Evolutionary conservation across 2,329 filamentous ascomycete genomes (phyloP).

Genomic region (Colletotrichum acutatum): DNA sequence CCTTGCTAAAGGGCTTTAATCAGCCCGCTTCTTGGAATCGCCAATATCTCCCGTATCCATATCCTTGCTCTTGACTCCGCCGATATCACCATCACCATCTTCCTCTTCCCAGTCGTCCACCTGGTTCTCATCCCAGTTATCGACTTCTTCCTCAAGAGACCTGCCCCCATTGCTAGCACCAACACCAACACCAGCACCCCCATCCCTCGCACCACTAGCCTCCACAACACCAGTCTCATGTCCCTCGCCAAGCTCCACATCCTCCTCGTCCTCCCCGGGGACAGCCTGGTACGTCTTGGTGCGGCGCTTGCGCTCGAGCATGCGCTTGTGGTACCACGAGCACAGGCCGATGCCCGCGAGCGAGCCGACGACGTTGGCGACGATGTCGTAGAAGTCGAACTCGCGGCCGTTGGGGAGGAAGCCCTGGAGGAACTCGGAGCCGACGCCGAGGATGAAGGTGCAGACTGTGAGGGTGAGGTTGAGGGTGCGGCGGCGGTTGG

Average conservation of each 20-base stretch:
- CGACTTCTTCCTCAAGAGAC: conserved; percentile 81
- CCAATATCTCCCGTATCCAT: conserved; percentile 41
- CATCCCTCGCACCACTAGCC: conserved; percentile 39
- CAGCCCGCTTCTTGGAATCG: conserved; percentile 47
- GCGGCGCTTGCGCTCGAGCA: conserved; percentile 87
- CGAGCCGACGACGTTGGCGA: conserved; percentile 88
- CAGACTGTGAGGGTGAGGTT: conserved; percentile 86
- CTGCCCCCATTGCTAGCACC: conserved; percentile 36
- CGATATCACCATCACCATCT: conserved; percentile 48
- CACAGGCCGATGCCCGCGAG: conserved; percentile 77
- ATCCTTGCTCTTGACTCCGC: conserved; percentile 40
- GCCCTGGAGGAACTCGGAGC: conserved; percentile 80
- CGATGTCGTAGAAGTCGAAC: conserved; percentile 85
- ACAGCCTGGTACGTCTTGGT: conserved; percentile 79
- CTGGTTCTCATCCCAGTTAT: conserved; percentile 93
- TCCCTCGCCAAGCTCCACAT: conserved; percentile 81
- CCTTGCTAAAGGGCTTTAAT: conserved; percentile 38
- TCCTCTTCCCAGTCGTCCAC: conserved; percentile 69
- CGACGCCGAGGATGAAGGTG: conserved; percentile 76
- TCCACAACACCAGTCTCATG: conserved; percentile 74
- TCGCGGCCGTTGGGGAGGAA: conserved; percentile 78
- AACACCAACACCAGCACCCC: conserved; percentile 27
- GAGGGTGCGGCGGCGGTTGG: conserved; percentile 83
- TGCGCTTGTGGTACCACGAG: conserved; percentile 93
- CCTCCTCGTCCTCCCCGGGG: conserved; percentile 70